phyloP scores from a whole-genome alignment of 805 yeast species.

The Ogataea pini region DNA sequence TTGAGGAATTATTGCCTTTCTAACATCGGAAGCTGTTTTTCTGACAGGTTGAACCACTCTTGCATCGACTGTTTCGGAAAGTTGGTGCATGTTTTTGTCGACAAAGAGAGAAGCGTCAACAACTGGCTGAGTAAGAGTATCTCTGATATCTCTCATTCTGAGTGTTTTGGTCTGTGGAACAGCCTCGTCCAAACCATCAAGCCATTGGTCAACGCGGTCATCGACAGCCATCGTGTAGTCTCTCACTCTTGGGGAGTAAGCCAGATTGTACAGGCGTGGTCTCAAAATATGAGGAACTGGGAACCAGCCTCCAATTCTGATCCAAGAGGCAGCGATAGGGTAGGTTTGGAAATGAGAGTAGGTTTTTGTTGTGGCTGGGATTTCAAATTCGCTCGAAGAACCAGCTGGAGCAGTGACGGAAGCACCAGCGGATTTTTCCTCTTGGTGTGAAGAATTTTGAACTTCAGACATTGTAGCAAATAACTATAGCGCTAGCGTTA shows the following conservation, averaged over 20 bases:
- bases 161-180: slow-evolving; percentile 62
- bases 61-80: slow-evolving; percentile 35
- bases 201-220: slow-evolving; percentile 53
- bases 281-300: slow-evolving; percentile 32
- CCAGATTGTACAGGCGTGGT: slow-evolving; percentile 25
- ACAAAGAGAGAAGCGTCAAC: slow-evolving; percentile 40
- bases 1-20: slow-evolving; percentile 53
- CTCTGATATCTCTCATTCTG: slow-evolving; percentile 49
- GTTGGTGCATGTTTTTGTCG: slow-evolving; percentile 37
- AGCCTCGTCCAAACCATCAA: slow-evolving; percentile 55
- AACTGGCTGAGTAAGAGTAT: slow-evolving; percentile 53
- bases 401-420: neutral
- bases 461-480: slow-evolving; percentile 15
- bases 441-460: slow-evolving; percentile 6
- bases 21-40: slow-evolving; percentile 46
- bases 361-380: slow-evolving; percentile 33
- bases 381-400: slow-evolving; percentile 3
- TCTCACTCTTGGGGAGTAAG: slow-evolving; percentile 27
- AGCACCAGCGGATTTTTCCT: neutral
- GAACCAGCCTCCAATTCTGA: slow-evolving; percentile 27
- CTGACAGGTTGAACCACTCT: slow-evolving; percentile 49
- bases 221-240: slow-evolving; percentile 40
- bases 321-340: slow-evolving; percentile 45
- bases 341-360: slow-evolving; percentile 46
- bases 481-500: slow-evolving; percentile 5